Conservation (phyloP, 202 grass and related monocot species). For the Cymbopogon flexuosus region DNA sequence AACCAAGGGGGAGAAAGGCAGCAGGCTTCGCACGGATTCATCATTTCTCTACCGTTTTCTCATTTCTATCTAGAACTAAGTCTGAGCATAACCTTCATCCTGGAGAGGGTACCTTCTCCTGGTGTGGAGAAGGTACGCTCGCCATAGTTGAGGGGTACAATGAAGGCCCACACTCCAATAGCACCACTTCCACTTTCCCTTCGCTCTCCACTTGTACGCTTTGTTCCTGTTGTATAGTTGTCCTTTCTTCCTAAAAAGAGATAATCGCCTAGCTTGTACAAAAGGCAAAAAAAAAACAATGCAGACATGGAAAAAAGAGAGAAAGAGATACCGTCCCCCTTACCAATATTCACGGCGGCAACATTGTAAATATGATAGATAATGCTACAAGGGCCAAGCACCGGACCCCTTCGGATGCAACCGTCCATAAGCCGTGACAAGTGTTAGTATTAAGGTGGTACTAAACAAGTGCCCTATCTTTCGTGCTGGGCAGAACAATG, state of each 20-base stretch:
- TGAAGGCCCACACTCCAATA: too few species aligned
- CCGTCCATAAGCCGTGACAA: neutral
- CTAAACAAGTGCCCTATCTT: neutral
- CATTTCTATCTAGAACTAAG: too few species aligned
- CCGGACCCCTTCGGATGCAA: neutral
- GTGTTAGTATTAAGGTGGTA: neutral
- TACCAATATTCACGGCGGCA: neutral
- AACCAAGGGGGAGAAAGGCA: too few species aligned
- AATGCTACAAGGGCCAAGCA: neutral
- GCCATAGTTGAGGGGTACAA: too few species aligned
- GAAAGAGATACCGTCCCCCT: neutral
- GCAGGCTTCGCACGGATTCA: too few species aligned
- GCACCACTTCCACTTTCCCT: neutral
- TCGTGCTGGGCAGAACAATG: too few species aligned
- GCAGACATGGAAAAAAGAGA: too few species aligned
- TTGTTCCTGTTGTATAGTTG: neutral
- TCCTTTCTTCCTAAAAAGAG: neutral
- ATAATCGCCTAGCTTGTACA: neutral
- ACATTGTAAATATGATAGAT: slow-evolving; percentile 4
- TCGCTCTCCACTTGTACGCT: neutral
- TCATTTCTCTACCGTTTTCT: too few species aligned
- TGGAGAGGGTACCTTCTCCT: too few species aligned
- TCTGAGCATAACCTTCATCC: too few species aligned
- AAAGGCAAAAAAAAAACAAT: too few species aligned
- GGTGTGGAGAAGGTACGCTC: too few species aligned